Percentiles rank a stretch among this genome's conserved stretches.
These are phyloP conservation scores for Cyberlindnera xishuangbannaensis DNA, from an alignment of 805 yeast genomes.

Conservation along the genomic window DNA sequence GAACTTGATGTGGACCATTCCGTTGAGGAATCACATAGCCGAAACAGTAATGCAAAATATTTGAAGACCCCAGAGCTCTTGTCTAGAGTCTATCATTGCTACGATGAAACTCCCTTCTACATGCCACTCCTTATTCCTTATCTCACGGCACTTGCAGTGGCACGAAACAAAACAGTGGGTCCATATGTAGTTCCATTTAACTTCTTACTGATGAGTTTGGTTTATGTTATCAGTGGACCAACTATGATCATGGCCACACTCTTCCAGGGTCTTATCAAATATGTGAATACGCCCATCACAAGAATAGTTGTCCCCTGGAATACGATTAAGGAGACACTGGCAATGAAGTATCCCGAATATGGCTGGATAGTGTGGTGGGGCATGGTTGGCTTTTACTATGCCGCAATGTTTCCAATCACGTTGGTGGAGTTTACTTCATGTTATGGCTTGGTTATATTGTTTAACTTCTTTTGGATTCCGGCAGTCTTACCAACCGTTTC, in stretches of 20 bases:
- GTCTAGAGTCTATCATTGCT: no score
- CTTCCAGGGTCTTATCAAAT: constrained; percentile 2
- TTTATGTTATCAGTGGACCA: constrained; percentile 2
- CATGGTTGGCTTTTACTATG: constrained; percentile 2
- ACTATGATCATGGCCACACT: background rate
- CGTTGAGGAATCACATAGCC: no score
- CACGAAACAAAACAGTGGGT: no score
- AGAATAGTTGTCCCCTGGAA: constrained; percentile 4
- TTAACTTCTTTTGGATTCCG: constrained; percentile 2
- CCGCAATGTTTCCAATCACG: constrained; percentile 1
- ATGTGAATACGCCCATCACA: constrained; percentile 3
- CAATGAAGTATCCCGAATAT: constrained; percentile 1
- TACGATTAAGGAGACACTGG: constrained; percentile 1
- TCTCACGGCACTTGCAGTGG: no score
- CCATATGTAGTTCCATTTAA: no score
- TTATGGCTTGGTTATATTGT: background rate
- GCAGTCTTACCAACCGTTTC: no score
- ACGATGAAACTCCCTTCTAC: no score
- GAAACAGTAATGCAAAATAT: no score
- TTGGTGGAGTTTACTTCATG: background rate
- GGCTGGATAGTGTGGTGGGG: constrained; percentile 9
- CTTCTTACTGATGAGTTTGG: constrained; percentile 3
- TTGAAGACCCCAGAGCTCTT: no score
- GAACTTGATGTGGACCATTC: no score
- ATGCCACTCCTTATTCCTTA: no score